Conservation (phyloP, 2,329 filamentous ascomycete genomes). For the Albifimbria verrucaria region DNA sequence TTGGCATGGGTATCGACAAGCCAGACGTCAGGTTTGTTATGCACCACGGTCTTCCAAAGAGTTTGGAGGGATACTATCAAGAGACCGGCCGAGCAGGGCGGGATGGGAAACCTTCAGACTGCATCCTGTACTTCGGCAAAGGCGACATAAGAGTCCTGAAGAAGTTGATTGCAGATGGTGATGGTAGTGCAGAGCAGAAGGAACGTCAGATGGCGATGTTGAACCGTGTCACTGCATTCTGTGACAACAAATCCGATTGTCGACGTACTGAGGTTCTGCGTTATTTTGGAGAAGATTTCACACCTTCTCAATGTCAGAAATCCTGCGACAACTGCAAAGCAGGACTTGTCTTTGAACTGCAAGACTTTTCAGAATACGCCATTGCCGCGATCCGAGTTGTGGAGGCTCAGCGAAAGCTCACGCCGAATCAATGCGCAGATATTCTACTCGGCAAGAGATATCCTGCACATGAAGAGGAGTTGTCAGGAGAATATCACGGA, state of each 20-base stretch:
- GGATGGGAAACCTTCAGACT: conserved; percentile 82
- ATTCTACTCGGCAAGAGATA: conserved; percentile 70
- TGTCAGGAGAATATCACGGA: conserved; percentile 61
- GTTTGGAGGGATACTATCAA: conserved; percentile 95
- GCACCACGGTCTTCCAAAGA: conserved; percentile 90
- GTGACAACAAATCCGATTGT: conserved; percentile 85
- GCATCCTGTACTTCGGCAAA: conserved; percentile 86
- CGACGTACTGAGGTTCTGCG: conserved; percentile 81
- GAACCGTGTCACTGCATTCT: conserved; percentile 78
- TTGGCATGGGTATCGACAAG: conserved; percentile 99
- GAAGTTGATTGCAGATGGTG: conserved; percentile 79
- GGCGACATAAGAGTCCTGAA: conserved; percentile 70
- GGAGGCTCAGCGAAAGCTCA: conserved; percentile 58
- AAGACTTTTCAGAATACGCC: conserved; percentile 76
- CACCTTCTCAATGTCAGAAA: conserved; percentile 64
- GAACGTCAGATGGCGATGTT: conserved; percentile 83
- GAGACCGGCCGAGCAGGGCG: conserved; percentile 93
- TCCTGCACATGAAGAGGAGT: conserved; percentile 51
- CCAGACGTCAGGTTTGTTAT: conserved; percentile 95
- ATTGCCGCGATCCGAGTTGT: conserved; percentile 68
- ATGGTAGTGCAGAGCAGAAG: conserved; percentile 75
- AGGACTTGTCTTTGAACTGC: conserved; percentile 64
- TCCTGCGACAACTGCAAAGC: conserved; percentile 89
- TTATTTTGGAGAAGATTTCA: conserved; percentile 92
- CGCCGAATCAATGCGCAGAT: conserved; percentile 78